Base-by-base conservation (phyloP, 1,139 yeast species). In the Yamadazyma trypodendri region DNA sequence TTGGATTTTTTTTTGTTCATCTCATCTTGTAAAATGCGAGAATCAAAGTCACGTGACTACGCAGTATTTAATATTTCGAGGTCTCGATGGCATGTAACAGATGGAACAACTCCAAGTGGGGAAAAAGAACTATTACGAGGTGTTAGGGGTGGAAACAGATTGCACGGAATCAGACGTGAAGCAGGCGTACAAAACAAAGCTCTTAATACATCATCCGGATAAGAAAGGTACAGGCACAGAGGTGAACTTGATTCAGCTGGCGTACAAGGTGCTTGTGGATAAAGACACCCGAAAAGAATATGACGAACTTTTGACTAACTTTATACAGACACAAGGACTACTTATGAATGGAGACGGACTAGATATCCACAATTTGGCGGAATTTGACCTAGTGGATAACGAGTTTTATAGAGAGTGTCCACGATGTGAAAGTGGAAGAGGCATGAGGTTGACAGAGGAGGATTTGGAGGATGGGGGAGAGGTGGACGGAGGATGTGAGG, bases 131-230 rank as follows among this genome's bases (percentile, higher is more conserved):
- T 58, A 72, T 50, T 84, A 84, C 53, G 78, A 77, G 35, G 55
- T 81, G 0, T 66, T 85, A 9, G 81, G 74, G 0, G 60, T 84
- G 2, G 48, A 52, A 0, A 57, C 63, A 2, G 60, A 61, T 7
- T 72, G 79, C 0, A 39, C 62, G 0, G 45, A 48, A 2, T 31
- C 31, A 0, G 79, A 75, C 12, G 68, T 89, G 18, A 81, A 78
- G 48, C 55, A 56, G 11, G 88, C 92, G 0, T 89, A 88, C 53
- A 74, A 72, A 40, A 61, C 58, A 25, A 73, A 72, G 13, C 66
- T 88, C n/a, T 63, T 89, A 3, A 54, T 58, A 5, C 58, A 75
- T 8, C 97, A 88, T 56, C 97, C 97, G 0, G 97, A 88, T 52
- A 88, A 88, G 54, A 30, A 39, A 20, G 22, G 22, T 3, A 18